These are phyloP conservation scores for Chaetomium cochliodes DNA, from an alignment of 495 filamentous ascomycete genomes.

Conservation along the genomic window DNA sequence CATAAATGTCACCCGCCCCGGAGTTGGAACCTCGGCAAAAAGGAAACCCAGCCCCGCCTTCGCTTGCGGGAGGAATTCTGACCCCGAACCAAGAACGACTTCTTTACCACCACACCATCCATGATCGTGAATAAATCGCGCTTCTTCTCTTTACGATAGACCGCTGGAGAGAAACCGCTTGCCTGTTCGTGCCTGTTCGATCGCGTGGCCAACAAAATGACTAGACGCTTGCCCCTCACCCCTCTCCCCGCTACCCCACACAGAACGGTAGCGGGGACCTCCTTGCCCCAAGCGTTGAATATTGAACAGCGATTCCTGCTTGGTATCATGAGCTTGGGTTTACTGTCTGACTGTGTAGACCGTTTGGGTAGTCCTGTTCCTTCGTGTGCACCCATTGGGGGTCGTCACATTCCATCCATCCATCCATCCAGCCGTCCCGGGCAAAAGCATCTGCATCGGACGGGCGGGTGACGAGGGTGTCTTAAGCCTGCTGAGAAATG, in stretches of 20 bases:
- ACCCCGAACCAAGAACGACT: neutral
- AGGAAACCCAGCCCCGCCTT: slow-evolving; percentile 16
- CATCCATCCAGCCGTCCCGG: neutral
- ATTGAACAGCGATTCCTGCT: too few relatives aligned
- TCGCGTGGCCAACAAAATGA: slow-evolving; percentile 1
- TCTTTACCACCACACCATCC: neutral
- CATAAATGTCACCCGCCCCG: slow-evolving; percentile 33
- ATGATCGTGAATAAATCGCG: neutral
- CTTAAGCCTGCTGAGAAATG: too few relatives aligned
- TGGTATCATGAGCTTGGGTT: too few relatives aligned
- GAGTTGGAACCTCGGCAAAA: slow-evolving; percentile 38
- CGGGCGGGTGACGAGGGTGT: neutral
- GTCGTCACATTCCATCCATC: neutral
- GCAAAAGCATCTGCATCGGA: slow-evolving; percentile 8
- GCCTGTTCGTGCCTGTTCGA: neutral
- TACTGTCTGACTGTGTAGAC: too few relatives aligned
- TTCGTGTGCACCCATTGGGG: neutral
- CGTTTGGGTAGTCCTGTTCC: too few relatives aligned
- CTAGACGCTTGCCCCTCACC: neutral
- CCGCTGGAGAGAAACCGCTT: neutral
- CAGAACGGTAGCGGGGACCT: too few relatives aligned
- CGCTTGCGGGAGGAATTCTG: slow-evolving; percentile 7
- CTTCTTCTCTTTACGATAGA: neutral
- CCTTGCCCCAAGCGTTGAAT: too few relatives aligned
- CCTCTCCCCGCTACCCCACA: too few relatives aligned